phyloP scores from a whole-genome alignment of 2,329 filamentous ascomycete species.

The Alternaria burnsii region DNA sequence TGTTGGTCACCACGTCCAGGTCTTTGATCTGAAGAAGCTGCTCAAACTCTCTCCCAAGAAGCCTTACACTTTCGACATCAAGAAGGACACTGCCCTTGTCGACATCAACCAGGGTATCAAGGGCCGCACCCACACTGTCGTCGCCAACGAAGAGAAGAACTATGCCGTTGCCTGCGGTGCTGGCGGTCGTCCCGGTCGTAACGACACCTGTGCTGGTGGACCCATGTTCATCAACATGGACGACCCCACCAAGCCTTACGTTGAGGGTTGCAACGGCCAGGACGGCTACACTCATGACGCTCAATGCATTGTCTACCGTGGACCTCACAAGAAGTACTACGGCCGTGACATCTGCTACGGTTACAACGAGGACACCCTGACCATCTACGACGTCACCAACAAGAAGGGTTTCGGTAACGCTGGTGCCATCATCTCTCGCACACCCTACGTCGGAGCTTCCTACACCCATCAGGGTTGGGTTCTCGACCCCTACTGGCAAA shows the following conservation, averaged over 20 bases:
- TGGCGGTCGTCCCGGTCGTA: slow-evolving; percentile 39
- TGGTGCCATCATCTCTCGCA: slow-evolving; percentile 64
- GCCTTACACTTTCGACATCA: slow-evolving; percentile 41
- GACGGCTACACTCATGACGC: slow-evolving; percentile 70
- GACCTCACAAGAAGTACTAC: slow-evolving; percentile 60
- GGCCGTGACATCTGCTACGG: slow-evolving; percentile 65
- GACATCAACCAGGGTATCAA: slow-evolving; percentile 35
- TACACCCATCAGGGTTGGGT: slow-evolving; percentile 70
- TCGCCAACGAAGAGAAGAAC: slow-evolving; percentile 46
- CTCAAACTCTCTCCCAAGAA: slow-evolving; percentile 44
- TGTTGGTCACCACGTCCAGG: slow-evolving; percentile 63
- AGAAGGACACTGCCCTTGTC: slow-evolving; percentile 42
- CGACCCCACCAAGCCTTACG: slow-evolving; percentile 56
- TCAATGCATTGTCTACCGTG: slow-evolving; percentile 66
- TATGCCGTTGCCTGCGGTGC: slow-evolving; percentile 49
- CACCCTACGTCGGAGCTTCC: slow-evolving; percentile 61
- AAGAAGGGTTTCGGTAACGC: slow-evolving; percentile 62
- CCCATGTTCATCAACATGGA: slow-evolving; percentile 67
- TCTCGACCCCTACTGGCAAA: slow-evolving; percentile 49
- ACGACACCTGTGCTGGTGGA: slow-evolving; percentile 58
- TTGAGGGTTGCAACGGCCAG: slow-evolving; percentile 62
- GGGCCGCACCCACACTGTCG: slow-evolving; percentile 49
- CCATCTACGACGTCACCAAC: slow-evolving; percentile 62
- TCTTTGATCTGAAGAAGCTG: slow-evolving; percentile 65
- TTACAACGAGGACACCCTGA: slow-evolving; percentile 64